Evolutionary conservation across 192 early-diverging fungal species (phyloP), one percentile per base, ranked within the genome.

Genomic region (Entomortierella beljakovae): DNA sequence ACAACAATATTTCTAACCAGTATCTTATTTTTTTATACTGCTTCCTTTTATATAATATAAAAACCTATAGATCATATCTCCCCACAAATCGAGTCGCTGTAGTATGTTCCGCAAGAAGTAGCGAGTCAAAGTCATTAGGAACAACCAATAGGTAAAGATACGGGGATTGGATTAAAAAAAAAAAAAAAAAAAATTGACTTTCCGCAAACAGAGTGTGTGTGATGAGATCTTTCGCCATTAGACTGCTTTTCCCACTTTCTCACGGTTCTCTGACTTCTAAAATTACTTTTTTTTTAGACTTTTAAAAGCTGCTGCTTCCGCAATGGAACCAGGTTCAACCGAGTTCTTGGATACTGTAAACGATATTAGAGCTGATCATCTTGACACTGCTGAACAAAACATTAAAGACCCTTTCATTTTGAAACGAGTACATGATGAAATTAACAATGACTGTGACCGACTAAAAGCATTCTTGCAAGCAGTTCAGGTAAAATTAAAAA

Each of bases 31-130:
- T 38, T 38, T 13, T 38, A 13, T 6, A 8, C 37, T 38, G 37
- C 13, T 6, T 38, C 6, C 13, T 6, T 38, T 38, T 38, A 13
- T 38, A 13, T 38, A n/a, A n/a, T n/a, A n/a, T 38, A 4, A 20
- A 26, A n/a, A 3, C 26, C 8, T 3, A 25, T 38, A 92, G 90
- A 38, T 71, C 87, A 37, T 83, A 90, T 70, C 81, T 94, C 16
- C 88, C 89, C 56, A 84, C 87, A 33, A 88, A 93, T 70, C 88
- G 91, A 55, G 87, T 93, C 26, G 86, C 94, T 29, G 92, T 98
- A 18, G 96, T 99, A 29, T 94, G 97, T 57, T 98, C 96, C 7
- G 97, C 96, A 37, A 90, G 96, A 81, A 95, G 93, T 83, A 92
- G 93, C 33, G 85, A 94, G 38, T 88, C 88, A 61, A 99, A 99